Conservation (phyloP, 345 rosid species). For the Rhodomyrtus tomentosa region DNA sequence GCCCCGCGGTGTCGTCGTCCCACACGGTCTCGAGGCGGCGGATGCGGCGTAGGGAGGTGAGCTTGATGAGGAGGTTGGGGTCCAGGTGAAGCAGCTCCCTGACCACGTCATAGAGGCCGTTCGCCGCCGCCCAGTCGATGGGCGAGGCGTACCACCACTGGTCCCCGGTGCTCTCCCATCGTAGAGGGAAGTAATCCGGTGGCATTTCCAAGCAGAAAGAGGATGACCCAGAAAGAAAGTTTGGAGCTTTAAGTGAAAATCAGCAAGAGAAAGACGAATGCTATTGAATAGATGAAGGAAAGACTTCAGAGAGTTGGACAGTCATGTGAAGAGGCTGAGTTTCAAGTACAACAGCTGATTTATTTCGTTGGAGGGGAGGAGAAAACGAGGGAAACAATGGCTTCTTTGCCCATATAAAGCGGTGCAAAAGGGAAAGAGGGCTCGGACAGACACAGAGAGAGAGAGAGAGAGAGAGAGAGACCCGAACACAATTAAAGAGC, state of each 20-base stretch:
- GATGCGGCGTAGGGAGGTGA: conserved; percentile 90
- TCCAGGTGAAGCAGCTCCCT: conserved; percentile 79
- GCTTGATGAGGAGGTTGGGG: conserved; percentile 89
- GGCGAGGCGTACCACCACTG: conserved; percentile 99
- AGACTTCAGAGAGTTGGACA: not conserved
- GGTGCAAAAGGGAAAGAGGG: not conserved
- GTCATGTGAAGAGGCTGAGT: not conserved
- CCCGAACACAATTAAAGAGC: not conserved
- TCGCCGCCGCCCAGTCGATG: conserved; percentile 93
- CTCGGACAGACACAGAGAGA: not conserved
- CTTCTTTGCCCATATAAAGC: not conserved
- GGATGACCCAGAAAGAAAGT: not conserved
- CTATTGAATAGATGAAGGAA: not conserved
- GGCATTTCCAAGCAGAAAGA: conserved; percentile 29
- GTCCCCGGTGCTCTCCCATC: conserved; percentile 98
- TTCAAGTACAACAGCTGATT: not conserved
- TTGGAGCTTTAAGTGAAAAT: not conserved
- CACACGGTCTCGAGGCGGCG: conserved; percentile 97
- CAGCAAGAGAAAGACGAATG: not conserved
- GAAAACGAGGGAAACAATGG: not conserved
- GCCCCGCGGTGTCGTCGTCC: conserved; percentile 55
- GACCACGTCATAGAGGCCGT: conserved; percentile 80
- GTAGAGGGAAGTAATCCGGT: conserved; percentile 73
- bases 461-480: not conserved
- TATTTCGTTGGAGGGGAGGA: not conserved